A percentile compares a stretch with the other conserved stretches of the same genome.
phyloP scores from a whole-genome alignment of 1,139 yeast species.

The Ashbya aceris region DNA sequence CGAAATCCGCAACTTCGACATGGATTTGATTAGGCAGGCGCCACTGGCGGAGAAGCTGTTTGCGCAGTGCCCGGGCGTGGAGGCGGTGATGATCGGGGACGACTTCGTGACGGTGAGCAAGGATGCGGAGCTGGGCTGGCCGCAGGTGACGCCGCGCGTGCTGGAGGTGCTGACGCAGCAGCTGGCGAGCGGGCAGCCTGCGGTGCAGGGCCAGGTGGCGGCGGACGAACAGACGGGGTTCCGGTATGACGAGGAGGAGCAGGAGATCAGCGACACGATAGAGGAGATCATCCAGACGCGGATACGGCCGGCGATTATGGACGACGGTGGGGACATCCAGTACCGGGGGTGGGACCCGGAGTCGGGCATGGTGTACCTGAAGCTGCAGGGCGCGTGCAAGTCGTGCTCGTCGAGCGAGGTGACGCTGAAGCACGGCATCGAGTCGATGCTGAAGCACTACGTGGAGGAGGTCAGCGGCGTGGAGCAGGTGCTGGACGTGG shows the following conservation, averaged over 20 bases:
- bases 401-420: slow-evolving; percentile 70
- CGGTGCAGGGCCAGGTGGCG: slow-evolving; percentile 33
- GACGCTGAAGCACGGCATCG: slow-evolving; percentile 71
- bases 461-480: slow-evolving; percentile 70
- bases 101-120: slow-evolving; percentile 84
- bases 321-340: slow-evolving; percentile 78
- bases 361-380: slow-evolving; percentile 56
- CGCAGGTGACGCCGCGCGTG: slow-evolving; percentile 77
- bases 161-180: slow-evolving; percentile 78
- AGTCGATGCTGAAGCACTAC: slow-evolving; percentile 71
- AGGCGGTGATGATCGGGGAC: slow-evolving; percentile 80
- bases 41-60: slow-evolving; percentile 77
- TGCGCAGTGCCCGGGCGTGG: slow-evolving; percentile 69
- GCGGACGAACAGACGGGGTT: slow-evolving; percentile 25
- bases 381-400: slow-evolving; percentile 70
- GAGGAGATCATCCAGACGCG: slow-evolving; percentile 90
- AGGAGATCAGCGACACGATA: slow-evolving; percentile 71
- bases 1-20: slow-evolving; percentile 45
- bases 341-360: slow-evolving; percentile 56
- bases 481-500: slow-evolving; percentile 44
- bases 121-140: slow-evolving; percentile 52
- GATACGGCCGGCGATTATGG: slow-evolving; percentile 88
- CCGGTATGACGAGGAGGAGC: slow-evolving; percentile 33
- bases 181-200: slow-evolving; percentile 64
- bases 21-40: slow-evolving; percentile 54